phyloP scores from a whole-genome alignment of 139 green algal genomes.

The Pedinophyceae sp. region DNA sequence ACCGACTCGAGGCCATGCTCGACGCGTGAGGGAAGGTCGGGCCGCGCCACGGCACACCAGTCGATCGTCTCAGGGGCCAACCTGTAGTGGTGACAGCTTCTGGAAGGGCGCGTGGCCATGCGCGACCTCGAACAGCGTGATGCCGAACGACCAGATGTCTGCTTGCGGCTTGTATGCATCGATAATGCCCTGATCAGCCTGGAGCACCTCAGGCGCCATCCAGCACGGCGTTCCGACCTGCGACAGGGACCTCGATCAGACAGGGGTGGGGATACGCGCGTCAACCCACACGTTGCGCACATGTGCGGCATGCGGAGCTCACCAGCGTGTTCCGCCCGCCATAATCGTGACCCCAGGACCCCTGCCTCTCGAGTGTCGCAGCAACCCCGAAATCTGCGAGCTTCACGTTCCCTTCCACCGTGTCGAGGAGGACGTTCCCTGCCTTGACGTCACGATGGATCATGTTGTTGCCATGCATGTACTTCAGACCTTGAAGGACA shows the following conservation, averaged over 20 bases:
- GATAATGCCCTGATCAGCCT: slow-evolving; percentile 68
- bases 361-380: slow-evolving; percentile 67
- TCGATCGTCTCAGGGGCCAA: no score
- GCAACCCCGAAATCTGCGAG: slow-evolving; percentile 96
- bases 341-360: slow-evolving; percentile 67
- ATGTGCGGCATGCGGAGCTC: no score
- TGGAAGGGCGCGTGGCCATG: slow-evolving; percentile 97
- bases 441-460: slow-evolving; percentile 98
- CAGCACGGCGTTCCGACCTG: slow-evolving; percentile 85
- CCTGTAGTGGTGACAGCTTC: no score
- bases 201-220: slow-evolving; percentile 99
- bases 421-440: slow-evolving; percentile 95
- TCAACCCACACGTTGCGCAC: no score
- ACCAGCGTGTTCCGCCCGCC: slow-evolving; percentile 58
- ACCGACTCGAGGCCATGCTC: no score
- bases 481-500: slow-evolving; percentile 84
- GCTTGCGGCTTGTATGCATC: slow-evolving; percentile 78
- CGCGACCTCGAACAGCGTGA: slow-evolving; percentile 93
- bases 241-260: no score
- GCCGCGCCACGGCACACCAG: no score
- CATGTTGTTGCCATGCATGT: slow-evolving; percentile 81
- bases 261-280: no score
- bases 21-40: no score
- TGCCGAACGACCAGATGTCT: slow-evolving; percentile 98
- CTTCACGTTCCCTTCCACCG: slow-evolving; percentile 69